Evolutionary conservation across 768 basidiomycete genomes (phyloP), one percentile per base, ranked within the genome.

Genomic region (Coprinopsis marcescibilis): DNA sequence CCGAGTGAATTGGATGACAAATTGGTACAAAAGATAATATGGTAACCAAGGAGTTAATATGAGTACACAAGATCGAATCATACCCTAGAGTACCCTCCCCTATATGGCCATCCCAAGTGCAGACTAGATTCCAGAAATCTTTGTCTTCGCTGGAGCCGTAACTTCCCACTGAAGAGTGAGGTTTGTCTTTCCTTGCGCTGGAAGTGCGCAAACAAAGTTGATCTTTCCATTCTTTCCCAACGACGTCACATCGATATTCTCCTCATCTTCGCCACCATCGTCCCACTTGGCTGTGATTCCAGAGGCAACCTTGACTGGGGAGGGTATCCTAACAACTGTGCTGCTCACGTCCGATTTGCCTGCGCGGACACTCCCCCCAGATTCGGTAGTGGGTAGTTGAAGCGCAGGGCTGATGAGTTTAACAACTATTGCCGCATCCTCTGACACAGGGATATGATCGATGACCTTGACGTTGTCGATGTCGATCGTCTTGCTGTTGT

Each of bases 381-480:
- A 26, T n/a, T 39, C 46, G 12, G 41, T 13, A 1, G 41, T 27
- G 14, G 58, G 48, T 4, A 58, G 34, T 15, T 42, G 40, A 1
- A 69, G 50, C 8, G 57, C 44, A 0, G 69, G 68, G 21, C 32
- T 54, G 27, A 64, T 23, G 20, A 68, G 53, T 43, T 62, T 65
- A 17, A 71, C 65, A 8, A 36, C 56, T 20, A 69, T 60, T 10
- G 52, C 48, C 12, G 61, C 43, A 46, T 66, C 63, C 38, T 65
- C 59, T 3, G 68, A 66, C 3, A 64, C 54, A 0, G 68, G 70
- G 17, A 68, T 56, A 19, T 66, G 66, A 39, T 69, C 70, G 23
- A 69, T 33, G 40, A 71, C 45, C 34, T 60, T 63, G 37, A 71
- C 49, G 26, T 58, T 47, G 4, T 58, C 44, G 20, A 64, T 43